phyloP scores from a whole-genome alignment of 2,329 filamentous ascomycete genomes.

The Lecanoromycetidae sp. region DNA sequence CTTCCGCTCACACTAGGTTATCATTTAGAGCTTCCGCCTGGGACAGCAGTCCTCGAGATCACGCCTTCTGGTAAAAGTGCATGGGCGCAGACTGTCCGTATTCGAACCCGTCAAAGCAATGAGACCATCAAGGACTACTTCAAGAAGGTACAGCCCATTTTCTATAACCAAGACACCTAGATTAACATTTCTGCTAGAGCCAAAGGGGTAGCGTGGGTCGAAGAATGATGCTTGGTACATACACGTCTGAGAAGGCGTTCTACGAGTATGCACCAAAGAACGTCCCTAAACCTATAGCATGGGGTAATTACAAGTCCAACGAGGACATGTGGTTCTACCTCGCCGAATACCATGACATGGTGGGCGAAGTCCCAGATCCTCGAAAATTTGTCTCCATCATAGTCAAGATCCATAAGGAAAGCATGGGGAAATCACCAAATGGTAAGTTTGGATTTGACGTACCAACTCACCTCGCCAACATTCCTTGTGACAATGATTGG shows the following conservation, averaged over 20 bases:
- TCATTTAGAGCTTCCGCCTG: constrained; percentile 6
- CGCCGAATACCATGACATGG: not conserved
- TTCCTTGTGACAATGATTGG: constrained; percentile 3
- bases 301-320: constrained; percentile 2
- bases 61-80: constrained; percentile 5
- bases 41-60: not conserved
- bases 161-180: not conserved
- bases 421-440: not conserved
- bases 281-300: constrained; percentile 1
- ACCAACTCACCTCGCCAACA: constrained; percentile 6
- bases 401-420: constrained; percentile 2
- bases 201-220: not conserved
- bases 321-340: constrained; percentile 1
- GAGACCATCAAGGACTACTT: constrained; percentile 6
- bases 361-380: not conserved
- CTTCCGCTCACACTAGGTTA: not conserved
- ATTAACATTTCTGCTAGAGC: not conserved
- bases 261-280: not conserved
- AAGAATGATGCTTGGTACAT: constrained; percentile 1
- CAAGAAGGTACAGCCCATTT: constrained; percentile 1
- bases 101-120: not conserved
- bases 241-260: constrained; percentile 1
- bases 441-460: constrained; percentile 6
- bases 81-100: constrained; percentile 8
- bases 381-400: constrained; percentile 1